Base-by-base conservation (phyloP, 1,284 basidiomycete genomes). In the Rhodotorula sp. region DNA sequence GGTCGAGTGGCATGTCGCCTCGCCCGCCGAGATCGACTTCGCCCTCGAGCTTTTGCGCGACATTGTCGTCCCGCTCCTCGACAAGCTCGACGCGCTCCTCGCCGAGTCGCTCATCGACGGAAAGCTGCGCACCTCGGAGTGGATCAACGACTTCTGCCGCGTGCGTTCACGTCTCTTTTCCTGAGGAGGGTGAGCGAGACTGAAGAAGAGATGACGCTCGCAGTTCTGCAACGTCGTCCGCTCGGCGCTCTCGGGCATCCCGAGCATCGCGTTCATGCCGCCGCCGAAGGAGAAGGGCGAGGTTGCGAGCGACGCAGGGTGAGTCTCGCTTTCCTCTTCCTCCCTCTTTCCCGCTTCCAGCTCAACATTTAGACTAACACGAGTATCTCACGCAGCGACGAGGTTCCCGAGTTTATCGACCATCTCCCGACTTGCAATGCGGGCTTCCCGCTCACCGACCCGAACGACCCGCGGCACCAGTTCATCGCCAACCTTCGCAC, bases 111-210 rank as follows among this genome's bases (percentile, higher is more conserved):
- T 68, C 51, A 66, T 53, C 25, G 70, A 64, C 27, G 65, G 64
- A 60, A 67, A 66, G 53, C 51, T 67, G 19, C 44, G 44, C 87
- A 88, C 91, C 78, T 88, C 85, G 69, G 84, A 88, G 29, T 89
- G 89, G 83, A 88, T 91, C 44, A 97, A 97, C 81, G 94, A 97
- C 81, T 97, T 98, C 80, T 98, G 95, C 82, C 88, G 96, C 86
- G 72, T 74, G 48, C 44, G 67, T 46, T 9, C 9, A 4, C 2
- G 8, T 21, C 12, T 15, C 22, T 36, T 37, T 51, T 17, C n/a
- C 3, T n/a, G 19, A 3, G 19, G 12, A 15, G 22, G 5, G 44
- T 22, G 22, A 3, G 6, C 8, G 19, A 27, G 34, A 79, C 78
- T 66, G 73, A 77, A 12, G 64, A n/a, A 80, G 25, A 74, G 76